Conservation (phyloP, 2,329 filamentous ascomycete genomes). For the Dothideomycetes sp. region DNA sequence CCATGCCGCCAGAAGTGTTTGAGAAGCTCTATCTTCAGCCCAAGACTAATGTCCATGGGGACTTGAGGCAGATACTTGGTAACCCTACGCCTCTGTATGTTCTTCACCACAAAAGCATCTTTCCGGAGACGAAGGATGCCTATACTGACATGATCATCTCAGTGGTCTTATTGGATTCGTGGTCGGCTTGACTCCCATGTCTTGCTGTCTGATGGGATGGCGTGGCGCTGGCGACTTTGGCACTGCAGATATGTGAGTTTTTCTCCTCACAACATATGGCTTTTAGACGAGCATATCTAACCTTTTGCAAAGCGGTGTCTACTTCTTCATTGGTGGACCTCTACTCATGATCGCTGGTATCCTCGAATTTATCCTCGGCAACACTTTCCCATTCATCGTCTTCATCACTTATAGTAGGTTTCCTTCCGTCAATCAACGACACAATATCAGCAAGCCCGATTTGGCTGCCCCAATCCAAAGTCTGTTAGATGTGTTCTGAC, state of each 20-base stretch:
- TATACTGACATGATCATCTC: not conserved
- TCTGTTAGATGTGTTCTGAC: no score
- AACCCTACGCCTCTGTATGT: conserved; percentile 41
- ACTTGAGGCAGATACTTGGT: conserved; percentile 38
- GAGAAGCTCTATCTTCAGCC: conserved; percentile 42
- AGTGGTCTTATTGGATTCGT: conserved; percentile 13
- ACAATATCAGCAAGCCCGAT: not conserved
- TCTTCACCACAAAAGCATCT: not conserved
- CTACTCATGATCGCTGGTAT: conserved; percentile 22
- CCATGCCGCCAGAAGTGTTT: conserved; percentile 41
- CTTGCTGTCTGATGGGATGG: conserved; percentile 13
- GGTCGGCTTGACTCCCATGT: conserved; percentile 10
- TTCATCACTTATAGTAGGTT: conserved; percentile 15
- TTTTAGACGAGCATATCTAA: no score
- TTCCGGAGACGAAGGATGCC: no score
- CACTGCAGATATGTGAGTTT: conserved; percentile 11
- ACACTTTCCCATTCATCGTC: conserved; percentile 19
- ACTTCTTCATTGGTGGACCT: conserved; percentile 25
- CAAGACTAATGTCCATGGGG: conserved; percentile 37
- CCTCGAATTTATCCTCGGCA: conserved; percentile 23
- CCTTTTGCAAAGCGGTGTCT: conserved; percentile 16
- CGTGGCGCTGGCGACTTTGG: conserved; percentile 11
- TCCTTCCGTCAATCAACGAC: no score
- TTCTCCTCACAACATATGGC: not conserved
- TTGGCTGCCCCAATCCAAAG: no score